Percentiles rank a stretch among this genome's conserved stretches.
These are phyloP conservation scores for Jasminum sambac DNA, from an alignment of 257 asterid species.

Conservation along the genomic window DNA sequence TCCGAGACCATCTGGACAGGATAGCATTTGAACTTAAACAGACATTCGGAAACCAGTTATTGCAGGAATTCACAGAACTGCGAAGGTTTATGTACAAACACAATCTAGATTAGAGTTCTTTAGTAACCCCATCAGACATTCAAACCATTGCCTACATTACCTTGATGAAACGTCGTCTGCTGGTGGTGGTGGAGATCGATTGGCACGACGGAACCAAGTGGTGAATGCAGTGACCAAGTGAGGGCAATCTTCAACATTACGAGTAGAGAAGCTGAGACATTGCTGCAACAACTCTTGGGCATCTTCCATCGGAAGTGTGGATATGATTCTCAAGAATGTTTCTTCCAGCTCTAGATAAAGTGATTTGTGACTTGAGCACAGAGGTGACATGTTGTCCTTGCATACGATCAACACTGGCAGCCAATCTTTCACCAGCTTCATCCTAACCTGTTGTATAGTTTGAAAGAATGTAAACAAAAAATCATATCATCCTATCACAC, in stretches of 20 bases:
- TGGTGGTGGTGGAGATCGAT: constrained; percentile 34
- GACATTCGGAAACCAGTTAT: not conserved
- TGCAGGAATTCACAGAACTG: not conserved
- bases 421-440: constrained; percentile 87
- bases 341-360: constrained; percentile 76
- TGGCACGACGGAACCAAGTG: constrained; percentile 94
- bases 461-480: constrained; percentile 1
- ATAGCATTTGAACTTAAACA: not conserved
- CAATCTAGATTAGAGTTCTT: not conserved
- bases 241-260: constrained; percentile 82
- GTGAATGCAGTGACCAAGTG: constrained; percentile 85
- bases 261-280: constrained; percentile 89
- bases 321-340: constrained; percentile 73
- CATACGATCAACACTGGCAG: constrained; percentile 84
- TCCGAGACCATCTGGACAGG: not conserved
- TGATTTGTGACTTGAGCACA: constrained; percentile 55
- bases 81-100: not conserved
- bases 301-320: constrained; percentile 80
- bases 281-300: constrained; percentile 74
- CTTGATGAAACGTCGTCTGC: constrained; percentile 17
- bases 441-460: constrained; percentile 55
- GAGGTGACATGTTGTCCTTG: constrained; percentile 56
- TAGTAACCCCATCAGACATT: not conserved
- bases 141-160: not conserved
- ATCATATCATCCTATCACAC: not conserved